Evolutionary conservation across 1,284 basidiomycete species (phyloP).

Genomic region (Malassezia arunalokei): DNA sequence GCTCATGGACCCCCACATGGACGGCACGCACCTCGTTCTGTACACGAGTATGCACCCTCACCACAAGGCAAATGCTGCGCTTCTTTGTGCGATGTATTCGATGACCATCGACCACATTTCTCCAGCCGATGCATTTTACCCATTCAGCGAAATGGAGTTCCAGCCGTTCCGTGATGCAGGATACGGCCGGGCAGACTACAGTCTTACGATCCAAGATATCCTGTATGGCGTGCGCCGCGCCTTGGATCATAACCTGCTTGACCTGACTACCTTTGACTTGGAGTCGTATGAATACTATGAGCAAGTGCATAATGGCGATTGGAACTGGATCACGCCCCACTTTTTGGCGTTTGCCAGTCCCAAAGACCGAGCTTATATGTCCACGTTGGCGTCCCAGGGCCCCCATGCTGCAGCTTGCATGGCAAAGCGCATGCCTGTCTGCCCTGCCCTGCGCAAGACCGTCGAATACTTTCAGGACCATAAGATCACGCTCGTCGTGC

Average conservation of each 20-base stretch:
- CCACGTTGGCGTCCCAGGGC: slow-evolving; percentile 45
- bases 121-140: slow-evolving; percentile 91
- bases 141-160: slow-evolving; percentile 59
- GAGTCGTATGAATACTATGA: slow-evolving; percentile 83
- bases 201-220: slow-evolving; percentile 71
- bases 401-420: not conserved
- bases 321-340: slow-evolving; percentile 69
- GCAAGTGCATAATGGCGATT: slow-evolving; percentile 58
- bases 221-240: slow-evolving; percentile 93
- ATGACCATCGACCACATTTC: slow-evolving; percentile 81
- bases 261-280: slow-evolving; percentile 70
- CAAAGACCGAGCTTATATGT: slow-evolving; percentile 38
- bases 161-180: slow-evolving; percentile 87
- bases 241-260: slow-evolving; percentile 71
- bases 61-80: slow-evolving; percentile 80
- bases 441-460: slow-evolving; percentile 53
- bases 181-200: slow-evolving; percentile 80
- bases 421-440: slow-evolving; percentile 11
- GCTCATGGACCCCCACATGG: slow-evolving; percentile 19
- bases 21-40: slow-evolving; percentile 61
- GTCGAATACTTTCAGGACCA: slow-evolving; percentile 79
- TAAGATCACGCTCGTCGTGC: slow-evolving; percentile 78
- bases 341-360: slow-evolving; percentile 85
- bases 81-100: slow-evolving; percentile 73
- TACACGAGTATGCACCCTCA: slow-evolving; percentile 76